Evolutionary conservation across 148 eudicot genomes (phyloP), one percentile per base, ranked within the genome.

Genomic region (Heliosperma pusillum): DNA sequence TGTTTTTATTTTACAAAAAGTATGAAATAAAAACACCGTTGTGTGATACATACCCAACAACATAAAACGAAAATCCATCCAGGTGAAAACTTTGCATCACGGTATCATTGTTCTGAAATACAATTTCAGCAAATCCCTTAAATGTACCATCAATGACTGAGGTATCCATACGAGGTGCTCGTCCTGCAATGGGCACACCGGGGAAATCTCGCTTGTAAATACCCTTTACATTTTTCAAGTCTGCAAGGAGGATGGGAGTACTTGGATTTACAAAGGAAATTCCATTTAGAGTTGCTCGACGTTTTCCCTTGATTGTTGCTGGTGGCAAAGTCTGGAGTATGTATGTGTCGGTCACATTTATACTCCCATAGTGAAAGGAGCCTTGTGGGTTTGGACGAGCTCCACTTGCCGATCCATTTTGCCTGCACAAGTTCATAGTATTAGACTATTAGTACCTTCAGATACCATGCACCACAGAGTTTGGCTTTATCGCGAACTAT

Each of bases 381-480:
- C 99, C 99, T 82, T 95, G 99, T 22, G 99, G 97, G 73, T 95
- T 95, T 12, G 97, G 97, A 40, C 99, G 92, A 68, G 99, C 97
- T 74, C 97, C 97, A 84, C 99, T 92, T 22, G 99, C 96, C 66
- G 92, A 67, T 33, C 72, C 89, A 58, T 95, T 95, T 84, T 87
- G 90, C 97, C 99, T 95, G 87, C 45, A 25, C 50, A 58, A 10
- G 22, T 9, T 57, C 20, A 73, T 65, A 61, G 19, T 19, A 30
- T 6, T 20, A 24, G 0, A 61, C 13, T 19, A 30, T 6, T 20
- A 24, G 0, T 7, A 36, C 47, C 19, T 56, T 76, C 26, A 60
- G 29, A 58, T n/a, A 66, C 40, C 56, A 33, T 66, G 69, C 68
- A 60, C 22, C 20, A 22, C 20, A n/a, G 21, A 64, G 11, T 25